Base-by-base conservation (phyloP, 1,139 yeast species). In the Sugiyamaella pinicola region DNA sequence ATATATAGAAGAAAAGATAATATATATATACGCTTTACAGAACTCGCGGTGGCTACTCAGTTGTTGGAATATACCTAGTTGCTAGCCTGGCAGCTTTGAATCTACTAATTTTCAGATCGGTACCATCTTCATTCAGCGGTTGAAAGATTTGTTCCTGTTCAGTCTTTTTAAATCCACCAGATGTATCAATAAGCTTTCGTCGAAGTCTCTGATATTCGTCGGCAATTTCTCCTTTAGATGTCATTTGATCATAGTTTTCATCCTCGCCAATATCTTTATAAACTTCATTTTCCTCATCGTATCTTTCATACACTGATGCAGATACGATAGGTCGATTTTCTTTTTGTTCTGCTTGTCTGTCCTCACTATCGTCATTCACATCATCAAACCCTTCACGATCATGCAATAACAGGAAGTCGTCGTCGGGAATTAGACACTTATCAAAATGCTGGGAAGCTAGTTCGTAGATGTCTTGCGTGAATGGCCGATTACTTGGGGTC, bases 61-160 rank as follows among this genome's bases (percentile, higher is more conserved):
- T 24, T 9, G 17, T 37, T 2, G 40, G 48, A 3, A 34, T 22
- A 28, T 24, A 46, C 13, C 45, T 21, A 43, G 21, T 39, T 4
- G 45, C 45, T 6, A 47, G 24, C 22, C 46, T 31, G 31, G 52
- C 52, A 4, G 52, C 49, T 22, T 45, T 52, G 39, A 52, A 52
- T 22, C 55, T 37, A 37, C 55, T 52, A n/a, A 52, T 47, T 22
- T 52, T 52, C 18, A 49, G 39, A n/a, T 49, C 55, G 64, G 73
- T 91, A 97, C 55, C 99, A 97, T 73, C 67, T 55, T 82, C 85
- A 60, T 87, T 91, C n/a, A 86, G 72, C 0, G 89, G 89, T 62
- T 86, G 95, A 15, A 81, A 65, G 56, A 83, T 93, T 55, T 70
- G 64, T 49, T 81, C 89, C 51, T 73, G 69, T 6, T 77, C 77